Base-by-base conservation (phyloP, 192 early-diverging fungal genomes). In the Coemansia aciculifera region DNA sequence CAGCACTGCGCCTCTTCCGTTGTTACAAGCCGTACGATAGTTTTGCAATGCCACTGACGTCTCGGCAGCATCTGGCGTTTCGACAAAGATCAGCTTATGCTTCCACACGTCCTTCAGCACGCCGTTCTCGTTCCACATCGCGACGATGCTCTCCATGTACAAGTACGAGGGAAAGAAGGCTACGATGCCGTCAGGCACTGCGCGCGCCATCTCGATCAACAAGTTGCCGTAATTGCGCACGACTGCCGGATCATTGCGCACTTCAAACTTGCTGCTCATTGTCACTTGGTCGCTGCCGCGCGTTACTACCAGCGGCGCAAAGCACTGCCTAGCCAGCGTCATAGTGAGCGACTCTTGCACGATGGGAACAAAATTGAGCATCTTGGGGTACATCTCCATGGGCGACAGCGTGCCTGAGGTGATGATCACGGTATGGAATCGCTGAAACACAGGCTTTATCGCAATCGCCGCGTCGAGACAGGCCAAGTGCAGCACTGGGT, bases 371-470 rank as follows among this genome's bases (percentile, higher is more conserved):
- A 99, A 98, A 59, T 92, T 88, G 3, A 99, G 79, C 59, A 99
- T 91, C 63, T 91, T 93, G 24, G 98, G 97, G 66, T 99, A 99
- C 85, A 99, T 93, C 46, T 97, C 95, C 85, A 99, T 85, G 2
- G 98, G 98, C 13, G 98, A 99, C 52, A 99, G 83, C n/a, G 98
- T 99, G 61, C 98, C 98, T 2, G 97, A 98, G 0, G 98, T 99
- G 73, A 99, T 98, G 59, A 98, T 91, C 10, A 99, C 98, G 3
- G 93, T 91, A 62, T 89, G 90, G 82, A 98, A 99, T 17, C 96
- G 87, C 29, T 96, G 89, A 86, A 99, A 98, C 11, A 99, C 91
- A 13, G 98, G 98, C 69, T 89, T 89, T 67, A 99, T 98, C 3
- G 97, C 97, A 59, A 98, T 85, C 1, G 96, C 92, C 0, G 98